A percentile compares a stretch with the other conserved stretches of the same genome.
Conservation (phyloP, 257 asterid genomes). For the Anisodus tanguticus region DNA sequence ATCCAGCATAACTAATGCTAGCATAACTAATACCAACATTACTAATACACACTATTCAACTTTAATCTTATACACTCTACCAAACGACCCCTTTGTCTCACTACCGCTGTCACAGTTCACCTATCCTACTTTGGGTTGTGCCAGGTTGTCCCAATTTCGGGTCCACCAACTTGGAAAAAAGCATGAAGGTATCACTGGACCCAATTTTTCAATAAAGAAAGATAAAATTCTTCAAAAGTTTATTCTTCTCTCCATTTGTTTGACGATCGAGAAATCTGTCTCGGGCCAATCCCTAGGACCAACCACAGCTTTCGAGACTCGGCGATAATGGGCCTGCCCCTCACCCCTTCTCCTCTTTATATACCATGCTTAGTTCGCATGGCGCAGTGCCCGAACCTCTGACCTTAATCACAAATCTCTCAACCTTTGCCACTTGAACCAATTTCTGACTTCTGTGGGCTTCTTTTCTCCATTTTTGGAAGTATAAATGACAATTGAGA, state of each 20-base stretch:
- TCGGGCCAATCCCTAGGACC: not conserved
- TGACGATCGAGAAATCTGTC: not conserved
- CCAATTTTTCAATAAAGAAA: not conserved
- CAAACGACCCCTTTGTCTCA: not conserved
- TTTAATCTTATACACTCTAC: no score
- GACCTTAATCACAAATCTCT: constrained; percentile 10
- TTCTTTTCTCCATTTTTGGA: not conserved
- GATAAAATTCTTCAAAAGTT: not conserved
- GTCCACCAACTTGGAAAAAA: not conserved
- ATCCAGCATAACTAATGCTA: no score
- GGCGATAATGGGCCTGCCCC: not conserved
- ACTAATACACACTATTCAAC: no score
- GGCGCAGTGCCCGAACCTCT: not conserved
- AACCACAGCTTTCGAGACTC: not conserved
- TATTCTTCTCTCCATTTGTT: not conserved
- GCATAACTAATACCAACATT: no score
- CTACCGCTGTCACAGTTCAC: not conserved
- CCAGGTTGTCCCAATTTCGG: not conserved
- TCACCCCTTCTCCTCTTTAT: not conserved
- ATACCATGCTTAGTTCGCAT: not conserved
- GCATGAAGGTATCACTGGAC: not conserved
- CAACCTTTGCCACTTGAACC: constrained; percentile 7
- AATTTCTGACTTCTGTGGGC: no score
- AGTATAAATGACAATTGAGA: no score
- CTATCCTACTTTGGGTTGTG: constrained; percentile 15